Base-by-base conservation (phyloP, 495 filamentous ascomycete genomes). In the Staphylotrichum tortipilum region DNA sequence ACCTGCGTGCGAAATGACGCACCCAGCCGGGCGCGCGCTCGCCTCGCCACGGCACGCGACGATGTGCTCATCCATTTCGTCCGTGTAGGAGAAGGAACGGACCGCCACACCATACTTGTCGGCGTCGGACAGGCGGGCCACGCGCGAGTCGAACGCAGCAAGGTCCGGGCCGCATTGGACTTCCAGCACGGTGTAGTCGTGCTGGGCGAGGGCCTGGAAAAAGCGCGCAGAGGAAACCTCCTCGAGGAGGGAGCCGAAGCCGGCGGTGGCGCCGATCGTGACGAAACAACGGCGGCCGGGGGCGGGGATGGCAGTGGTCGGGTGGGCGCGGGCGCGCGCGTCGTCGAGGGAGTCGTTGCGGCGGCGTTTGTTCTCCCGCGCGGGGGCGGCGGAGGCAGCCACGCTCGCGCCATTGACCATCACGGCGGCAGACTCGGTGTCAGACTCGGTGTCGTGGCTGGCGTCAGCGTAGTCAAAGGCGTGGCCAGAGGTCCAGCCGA, bases 1-100 rank as follows among this genome's bases (percentile, higher is more conserved):
- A 90, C 91, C 92, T 51, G 88, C 91, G 73, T 98, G 92, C 40
- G 81, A 84, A 48, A 98, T 84, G 22, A 96, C 77, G n/a, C 91
- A 66, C 4, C 83, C 83, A 8, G 80, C 73, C 0, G 55, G 50
- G 0, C 63, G 62, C 11, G 48, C 47, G 7, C 47, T 54, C 1
- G 44, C 30, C 21, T 58, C 41, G 3, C 56, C 59, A 24, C 67
- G 62, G 53, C 68, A 73, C 2, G 42, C 45, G 14, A 60, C 33
- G 73, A 89, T 81, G 49, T 85, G 74, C 6, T 66, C 42, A 3
- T 65, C 59, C 38, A 91, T 59, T 4, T 76, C 57, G 3, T 64
- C 64, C 28, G 79, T 79, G 60, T 90, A 85, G 39, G 77, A 79
- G 53, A 94, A 88, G 8, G 76, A 78, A 11, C 59, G 59, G 36